A percentile compares a stretch with the other conserved stretches of the same genome.
phyloP scores from a whole-genome alignment of 345 rosid species.

The Boechera stricta region DNA sequence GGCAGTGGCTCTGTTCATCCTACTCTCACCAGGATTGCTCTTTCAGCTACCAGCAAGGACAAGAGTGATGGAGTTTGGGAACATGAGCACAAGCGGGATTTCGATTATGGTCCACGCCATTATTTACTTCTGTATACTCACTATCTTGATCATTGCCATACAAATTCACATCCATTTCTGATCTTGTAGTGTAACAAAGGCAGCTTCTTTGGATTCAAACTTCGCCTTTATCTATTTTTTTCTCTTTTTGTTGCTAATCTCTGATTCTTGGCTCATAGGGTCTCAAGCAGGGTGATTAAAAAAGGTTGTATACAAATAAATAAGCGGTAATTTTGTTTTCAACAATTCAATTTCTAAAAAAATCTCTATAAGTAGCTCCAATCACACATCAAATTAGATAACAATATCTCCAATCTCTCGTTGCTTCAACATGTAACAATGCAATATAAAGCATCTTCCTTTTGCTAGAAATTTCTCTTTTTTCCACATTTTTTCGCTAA shows the following conservation, averaged over 20 bases:
- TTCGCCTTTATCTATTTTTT: neutral
- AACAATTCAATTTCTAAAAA: constrained; percentile 6
- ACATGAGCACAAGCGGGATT: constrained; percentile 91
- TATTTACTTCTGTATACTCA: constrained; percentile 77
- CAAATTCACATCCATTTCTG: constrained; percentile 49
- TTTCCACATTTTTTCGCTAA: constrained; percentile 8
- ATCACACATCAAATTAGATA: constrained; percentile 2
- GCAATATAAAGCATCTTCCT: constrained; percentile 14
- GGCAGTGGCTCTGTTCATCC: constrained; percentile 76
- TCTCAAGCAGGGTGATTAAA: constrained; percentile 17
- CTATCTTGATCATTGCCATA: constrained; percentile 80
- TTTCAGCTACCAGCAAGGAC: constrained; percentile 86
- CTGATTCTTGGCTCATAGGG: constrained; percentile 34
- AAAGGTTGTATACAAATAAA: constrained; percentile 27
- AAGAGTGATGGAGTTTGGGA: constrained; percentile 90
- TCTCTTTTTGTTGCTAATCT: constrained; percentile 24
- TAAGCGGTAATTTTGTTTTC: constrained; percentile 30
- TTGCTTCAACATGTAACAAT: constrained; percentile 7
- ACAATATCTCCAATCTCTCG: constrained; percentile 5
- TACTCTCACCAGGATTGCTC: constrained; percentile 90
- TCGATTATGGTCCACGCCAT: constrained; percentile 86
- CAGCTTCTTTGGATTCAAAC: constrained; percentile 34
- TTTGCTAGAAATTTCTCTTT: neutral
- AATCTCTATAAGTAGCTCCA: neutral
- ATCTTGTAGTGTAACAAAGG: constrained; percentile 17